These are phyloP conservation scores for Usnea hakonensis DNA, from an alignment of 495 filamentous ascomycete genomes.

Conservation along the genomic window DNA sequence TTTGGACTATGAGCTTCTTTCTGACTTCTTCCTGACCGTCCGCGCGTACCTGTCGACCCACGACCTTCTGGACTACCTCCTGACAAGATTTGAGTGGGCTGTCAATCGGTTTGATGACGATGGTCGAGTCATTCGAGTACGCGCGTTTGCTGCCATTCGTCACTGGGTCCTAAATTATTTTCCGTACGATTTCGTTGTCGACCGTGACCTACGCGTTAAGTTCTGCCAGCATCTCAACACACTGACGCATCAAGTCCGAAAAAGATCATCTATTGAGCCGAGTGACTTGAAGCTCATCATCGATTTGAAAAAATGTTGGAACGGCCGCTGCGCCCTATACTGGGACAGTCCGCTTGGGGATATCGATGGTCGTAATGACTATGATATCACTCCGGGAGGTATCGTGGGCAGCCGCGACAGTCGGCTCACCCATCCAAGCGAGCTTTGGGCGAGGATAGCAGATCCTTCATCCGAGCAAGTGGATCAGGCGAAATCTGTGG, in stretches of 20 bases:
- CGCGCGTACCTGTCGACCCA: conserved; percentile 70
- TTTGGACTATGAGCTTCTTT: conserved; percentile 93
- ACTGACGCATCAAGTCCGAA: conserved; percentile 55
- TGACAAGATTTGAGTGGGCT: conserved; percentile 83
- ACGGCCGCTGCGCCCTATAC: conserved; percentile 77
- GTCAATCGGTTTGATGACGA: conserved; percentile 71
- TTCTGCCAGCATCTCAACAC: conserved; percentile 81
- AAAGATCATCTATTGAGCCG: conserved; percentile 45
- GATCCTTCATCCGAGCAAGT: conserved; percentile 36
- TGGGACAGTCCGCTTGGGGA: conserved; percentile 68
- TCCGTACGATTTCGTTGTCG: conserved; percentile 86
- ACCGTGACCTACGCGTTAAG: conserved; percentile 64
- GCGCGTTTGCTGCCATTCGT: conserved; percentile 90
- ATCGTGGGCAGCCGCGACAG: conserved; percentile 50
- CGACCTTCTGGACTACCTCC: conserved; percentile 72
- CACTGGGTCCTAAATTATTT: conserved; percentile 99
- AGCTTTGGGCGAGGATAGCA: conserved; percentile 41
- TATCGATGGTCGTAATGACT: conserved; percentile 46
- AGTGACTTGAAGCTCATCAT: conserved; percentile 86
- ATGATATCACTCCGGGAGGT: conserved; percentile 69
- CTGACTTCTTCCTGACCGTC: conserved; percentile 96
- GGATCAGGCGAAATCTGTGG: conserved; percentile 28
- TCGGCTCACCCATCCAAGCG: conserved; percentile 27
- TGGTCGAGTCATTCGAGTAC: conserved; percentile 84
- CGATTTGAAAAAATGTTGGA: conserved; percentile 96